Base-by-base conservation (phyloP, 2,329 filamentous ascomycete species). In the Nothopassalora personata region DNA sequence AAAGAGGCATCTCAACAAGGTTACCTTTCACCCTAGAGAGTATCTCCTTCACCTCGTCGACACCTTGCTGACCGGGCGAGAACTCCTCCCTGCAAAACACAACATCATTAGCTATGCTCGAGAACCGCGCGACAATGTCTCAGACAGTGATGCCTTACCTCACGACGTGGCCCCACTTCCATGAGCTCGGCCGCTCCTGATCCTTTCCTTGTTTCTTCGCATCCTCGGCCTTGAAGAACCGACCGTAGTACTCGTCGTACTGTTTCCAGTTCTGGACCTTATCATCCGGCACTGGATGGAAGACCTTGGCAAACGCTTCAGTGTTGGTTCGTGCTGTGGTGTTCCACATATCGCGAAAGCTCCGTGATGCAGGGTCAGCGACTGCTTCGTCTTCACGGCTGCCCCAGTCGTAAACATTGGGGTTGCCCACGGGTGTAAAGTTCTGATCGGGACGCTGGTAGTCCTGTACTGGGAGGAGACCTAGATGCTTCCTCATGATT, bases 401-500 rank as follows among this genome's bases (percentile, higher is more conserved):
- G 57, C 73, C 74, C 75, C 76, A 80, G 66, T 81, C 78, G 66
- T 80, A 81, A 8, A 74, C 64, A 63, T 86, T 86, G 5, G 80
- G 77, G 2, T 80, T 77, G 18, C 82, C 82, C 7, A 86, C 78
- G 0, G 83, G 83, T 61, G 82, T 76, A 65, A 77, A 85, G 70
- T 86, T 86, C 28, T 77, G 74, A 53, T 84, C 76, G 11, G 81
- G 81, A 6, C 72, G 76, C 57, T 91, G 83, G 60, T 87, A 80
- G 18, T 86, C 79, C 71, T 97, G 91, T 0, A 89, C 82, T 4
- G 83, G 86, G 9, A 96, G 80, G 8, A 96, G 81, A 47, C 93
- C 93, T 1, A 97, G 83, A 71, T 97, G 93, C 77, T 97, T 95
- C 66, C 92, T 86, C 85, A 90, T 96, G 63, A 97, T 84, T 71